These are phyloP conservation scores for Ustilago bromivora DNA, from an alignment of 1,284 basidiomycete species.

Conservation along the genomic window DNA sequence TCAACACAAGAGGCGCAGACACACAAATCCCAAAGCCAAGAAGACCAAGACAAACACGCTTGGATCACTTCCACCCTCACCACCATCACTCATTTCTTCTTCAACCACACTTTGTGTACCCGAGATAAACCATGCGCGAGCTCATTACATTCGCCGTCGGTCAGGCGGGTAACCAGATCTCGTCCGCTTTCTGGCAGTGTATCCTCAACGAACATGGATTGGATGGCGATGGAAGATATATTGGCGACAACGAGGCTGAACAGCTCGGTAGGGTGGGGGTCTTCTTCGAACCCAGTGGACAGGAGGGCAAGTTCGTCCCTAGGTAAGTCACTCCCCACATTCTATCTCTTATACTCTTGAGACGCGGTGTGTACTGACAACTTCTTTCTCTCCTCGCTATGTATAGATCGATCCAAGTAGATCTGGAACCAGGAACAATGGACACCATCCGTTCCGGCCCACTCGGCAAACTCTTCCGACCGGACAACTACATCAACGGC, in stretches of 20 bases:
- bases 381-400: conserved; percentile 65
- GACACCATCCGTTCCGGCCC: conserved; percentile 77
- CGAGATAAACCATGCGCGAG: conserved; percentile 37
- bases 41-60: conserved; percentile 11
- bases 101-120: no score
- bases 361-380: not conserved
- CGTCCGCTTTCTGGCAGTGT: conserved; percentile 67
- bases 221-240: conserved; percentile 63
- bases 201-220: conserved; percentile 69
- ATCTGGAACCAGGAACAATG: conserved; percentile 90
- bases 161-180: conserved; percentile 78
- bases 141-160: conserved; percentile 60
- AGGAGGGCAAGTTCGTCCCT: conserved; percentile 68
- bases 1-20: not conserved
- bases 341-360: not conserved
- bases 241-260: conserved; percentile 60
- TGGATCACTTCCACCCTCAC: conserved; percentile 28
- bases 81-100: not conserved
- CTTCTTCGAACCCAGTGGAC: conserved; percentile 67
- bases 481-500: conserved; percentile 78
- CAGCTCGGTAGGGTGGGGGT: conserved; percentile 65
- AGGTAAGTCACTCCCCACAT: conserved; percentile 25
- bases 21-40: not conserved
- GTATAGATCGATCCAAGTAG: conserved; percentile 89
- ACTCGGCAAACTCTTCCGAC: conserved; percentile 82